These are phyloP conservation scores for Phyllosticta citriasiana DNA, from an alignment of 2,329 filamentous ascomycete genomes.

Conservation along the genomic window DNA sequence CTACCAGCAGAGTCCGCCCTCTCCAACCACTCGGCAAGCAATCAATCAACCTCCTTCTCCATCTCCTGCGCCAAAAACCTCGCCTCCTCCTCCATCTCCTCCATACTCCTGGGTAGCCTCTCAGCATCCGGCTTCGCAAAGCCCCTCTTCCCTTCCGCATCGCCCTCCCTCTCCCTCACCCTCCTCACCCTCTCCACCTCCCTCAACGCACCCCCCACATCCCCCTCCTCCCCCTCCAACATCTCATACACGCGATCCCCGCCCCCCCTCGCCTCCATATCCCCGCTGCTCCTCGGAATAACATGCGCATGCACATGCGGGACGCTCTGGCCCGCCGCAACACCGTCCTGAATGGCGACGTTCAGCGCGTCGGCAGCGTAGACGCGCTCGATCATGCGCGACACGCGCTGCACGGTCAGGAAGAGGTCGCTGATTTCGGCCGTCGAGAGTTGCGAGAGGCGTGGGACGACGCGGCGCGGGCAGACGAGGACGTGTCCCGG, in stretches of 20 bases:
- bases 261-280: slow-evolving; percentile 47
- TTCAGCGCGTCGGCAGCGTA: slow-evolving; percentile 69
- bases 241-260: slow-evolving; percentile 71
- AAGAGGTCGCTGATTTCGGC: slow-evolving; percentile 79
- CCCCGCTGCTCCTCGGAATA: slow-evolving; percentile 58
- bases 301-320: slow-evolving; percentile 89
- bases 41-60: slow-evolving; percentile 28
- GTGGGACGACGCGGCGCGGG: slow-evolving; percentile 57
- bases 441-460: slow-evolving; percentile 62
- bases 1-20: too few species aligned
- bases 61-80: slow-evolving; percentile 51
- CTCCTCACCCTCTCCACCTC: slow-evolving; percentile 32
- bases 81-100: slow-evolving; percentile 75
- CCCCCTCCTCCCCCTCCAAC: slow-evolving; percentile 76
- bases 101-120: slow-evolving; percentile 53
- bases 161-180: slow-evolving; percentile 26
- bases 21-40: too few species aligned
- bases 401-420: slow-evolving; percentile 71
- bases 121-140: slow-evolving; percentile 66
- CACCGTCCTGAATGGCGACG: slow-evolving; percentile 88
- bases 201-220: slow-evolving; percentile 63
- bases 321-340: slow-evolving; percentile 85
- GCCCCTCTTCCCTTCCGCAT: slow-evolving; percentile 25
- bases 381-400: slow-evolving; percentile 59
- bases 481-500: slow-evolving; percentile 91